These are phyloP conservation scores for Stachybotrys elegans DNA, from an alignment of 2,329 filamentous ascomycete species.

Conservation along the genomic window DNA sequence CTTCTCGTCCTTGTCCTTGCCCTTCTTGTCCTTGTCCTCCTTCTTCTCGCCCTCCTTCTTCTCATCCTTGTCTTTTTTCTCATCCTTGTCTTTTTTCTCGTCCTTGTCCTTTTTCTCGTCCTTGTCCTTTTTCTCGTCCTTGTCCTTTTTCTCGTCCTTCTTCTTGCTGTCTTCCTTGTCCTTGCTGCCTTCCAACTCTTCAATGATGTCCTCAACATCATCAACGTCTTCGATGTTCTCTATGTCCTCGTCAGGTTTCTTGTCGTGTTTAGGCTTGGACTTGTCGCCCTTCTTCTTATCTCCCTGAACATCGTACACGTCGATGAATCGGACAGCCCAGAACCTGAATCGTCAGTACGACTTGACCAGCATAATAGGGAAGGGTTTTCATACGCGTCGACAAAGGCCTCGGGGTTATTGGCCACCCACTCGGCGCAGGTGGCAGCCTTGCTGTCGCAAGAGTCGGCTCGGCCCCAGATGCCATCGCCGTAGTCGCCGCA, in stretches of 20 bases:
- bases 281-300: no score
- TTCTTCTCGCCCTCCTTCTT: no score
- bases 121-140: no score
- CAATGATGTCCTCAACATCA: neutral
- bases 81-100: no score
- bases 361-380: neutral
- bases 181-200: neutral
- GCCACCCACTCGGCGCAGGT: conserved; percentile 44
- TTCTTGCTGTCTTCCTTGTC: neutral
- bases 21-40: no score
- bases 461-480: conserved; percentile 33
- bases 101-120: no score
- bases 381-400: conserved; percentile 24
- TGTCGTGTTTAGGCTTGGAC: neutral
- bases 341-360: conserved; percentile 18
- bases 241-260: neutral
- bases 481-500: conserved; percentile 69
- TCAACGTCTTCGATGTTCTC: neutral
- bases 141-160: neutral
- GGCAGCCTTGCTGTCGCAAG: conserved; percentile 33
- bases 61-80: no score
- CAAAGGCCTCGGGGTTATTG: conserved; percentile 36
- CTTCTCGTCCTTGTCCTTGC: neutral
- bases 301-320: conserved; percentile 32
- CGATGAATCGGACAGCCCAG: conserved; percentile 53